These are phyloP conservation scores for Vitis labrusca DNA, from an alignment of 164 flowering plant species.

Conservation along the genomic window DNA sequence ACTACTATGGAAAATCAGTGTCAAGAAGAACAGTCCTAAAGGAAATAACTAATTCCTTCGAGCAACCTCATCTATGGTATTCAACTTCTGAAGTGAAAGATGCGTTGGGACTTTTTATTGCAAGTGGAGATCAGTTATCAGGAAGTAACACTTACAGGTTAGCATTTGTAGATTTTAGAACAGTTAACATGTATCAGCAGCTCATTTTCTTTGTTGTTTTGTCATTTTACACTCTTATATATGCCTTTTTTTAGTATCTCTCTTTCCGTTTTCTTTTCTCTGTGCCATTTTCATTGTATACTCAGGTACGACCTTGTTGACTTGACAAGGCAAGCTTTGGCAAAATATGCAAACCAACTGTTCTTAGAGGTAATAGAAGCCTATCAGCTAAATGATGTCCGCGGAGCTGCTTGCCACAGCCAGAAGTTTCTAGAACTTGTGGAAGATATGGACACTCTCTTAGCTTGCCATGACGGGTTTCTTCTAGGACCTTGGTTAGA, in stretches of 20 bases:
- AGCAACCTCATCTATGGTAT: conserved; percentile 74
- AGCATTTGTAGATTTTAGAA: neutral
- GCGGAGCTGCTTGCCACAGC: conserved; percentile 35
- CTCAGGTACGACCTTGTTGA: conserved; percentile 72
- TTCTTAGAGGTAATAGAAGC: conserved; percentile 54
- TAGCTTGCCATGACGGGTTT: conserved; percentile 72
- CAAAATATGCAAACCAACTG: conserved; percentile 69
- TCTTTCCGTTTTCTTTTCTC: too few relatives aligned
- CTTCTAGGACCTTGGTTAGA: conserved; percentile 82
- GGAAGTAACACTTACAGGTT: conserved; percentile 64
- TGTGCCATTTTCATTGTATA: neutral
- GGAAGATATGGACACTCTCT: conserved; percentile 57
- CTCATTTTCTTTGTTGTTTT: neutral
- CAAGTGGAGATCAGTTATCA: conserved; percentile 45
- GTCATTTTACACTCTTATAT: neutral
- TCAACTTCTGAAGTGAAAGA: conserved; percentile 59
- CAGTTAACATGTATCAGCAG: neutral
- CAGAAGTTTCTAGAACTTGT: conserved; percentile 59
- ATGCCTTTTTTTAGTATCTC: too few relatives aligned
- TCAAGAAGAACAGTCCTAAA: conserved; percentile 27
- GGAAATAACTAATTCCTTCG: conserved; percentile 37
- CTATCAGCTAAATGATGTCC: conserved; percentile 37
- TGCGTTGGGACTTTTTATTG: conserved; percentile 65
- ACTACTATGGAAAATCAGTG: conserved; percentile 5
- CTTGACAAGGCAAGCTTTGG: conserved; percentile 71